Evolutionary conservation across 768 basidiomycete species (phyloP).

Genomic region (Xerocomus brunneocitrinus): DNA sequence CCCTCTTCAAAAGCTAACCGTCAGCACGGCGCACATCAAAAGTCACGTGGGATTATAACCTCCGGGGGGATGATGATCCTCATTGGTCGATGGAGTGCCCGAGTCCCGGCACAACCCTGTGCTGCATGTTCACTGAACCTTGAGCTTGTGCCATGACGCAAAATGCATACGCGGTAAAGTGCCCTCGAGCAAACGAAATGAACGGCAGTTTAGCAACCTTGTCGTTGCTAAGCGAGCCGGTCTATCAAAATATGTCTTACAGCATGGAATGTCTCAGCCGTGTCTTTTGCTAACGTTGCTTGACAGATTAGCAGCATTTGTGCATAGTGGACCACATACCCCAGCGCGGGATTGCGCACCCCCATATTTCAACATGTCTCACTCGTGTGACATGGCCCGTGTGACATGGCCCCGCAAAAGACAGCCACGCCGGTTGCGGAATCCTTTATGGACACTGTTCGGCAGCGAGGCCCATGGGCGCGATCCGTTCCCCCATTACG

Average conservation of each 20-base stretch:
- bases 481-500: constrained; percentile 2
- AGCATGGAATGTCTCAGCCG: too few species aligned
- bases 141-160: background rate
- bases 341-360: background rate
- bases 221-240: too few species aligned
- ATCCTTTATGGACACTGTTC: background rate
- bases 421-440: background rate
- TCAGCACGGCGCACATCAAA: background rate
- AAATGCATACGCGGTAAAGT: too few species aligned
- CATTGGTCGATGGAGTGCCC: background rate
- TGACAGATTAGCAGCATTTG: too few species aligned
- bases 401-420: background rate
- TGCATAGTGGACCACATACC: too few species aligned
- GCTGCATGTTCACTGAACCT: background rate
- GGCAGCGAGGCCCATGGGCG: background rate
- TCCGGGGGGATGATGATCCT: background rate
- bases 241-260: too few species aligned
- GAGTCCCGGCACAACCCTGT: background rate
- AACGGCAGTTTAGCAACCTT: too few species aligned
- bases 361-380: background rate
- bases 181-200: too few species aligned
- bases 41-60: background rate
- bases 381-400: background rate
- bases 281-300: too few species aligned
- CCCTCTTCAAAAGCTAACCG: background rate